Evolutionary conservation across 495 filamentous ascomycete species (phyloP), one percentile per base, ranked within the genome.

Genomic region (Darksidea phi): DNA sequence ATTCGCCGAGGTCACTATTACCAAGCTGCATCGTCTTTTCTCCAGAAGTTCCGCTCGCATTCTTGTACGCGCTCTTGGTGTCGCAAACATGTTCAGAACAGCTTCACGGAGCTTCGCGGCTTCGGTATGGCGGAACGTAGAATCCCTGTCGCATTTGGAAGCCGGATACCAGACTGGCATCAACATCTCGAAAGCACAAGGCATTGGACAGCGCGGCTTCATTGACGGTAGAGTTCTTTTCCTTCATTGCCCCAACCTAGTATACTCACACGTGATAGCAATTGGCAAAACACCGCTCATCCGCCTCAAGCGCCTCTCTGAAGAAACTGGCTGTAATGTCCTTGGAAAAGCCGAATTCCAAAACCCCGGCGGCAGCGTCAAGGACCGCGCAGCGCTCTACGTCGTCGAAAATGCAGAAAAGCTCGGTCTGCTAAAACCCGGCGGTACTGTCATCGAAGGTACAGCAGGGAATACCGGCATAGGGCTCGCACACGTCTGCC

Each of bases 401-500:
- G 89, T 97, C 7, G 87, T 98, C 61, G 85, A 90, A 61, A 88
- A 96, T 77, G 95, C 94, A 51, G 95, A 98, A 73, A 87, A 95
- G 71, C 84, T 82, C 62, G 92, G 93, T 6, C 80, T 90, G 1
- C 78, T 98, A 12, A 77, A 77, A 48, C 83, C 91, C 8, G 94
- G 95, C 36, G 94, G 95, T 54, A 97, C 95, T 2, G 90, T 98
- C 1, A 88, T 98, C 20, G 94, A 98, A 71, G 94, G 94, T 34
- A 98, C 94, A 1, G 94, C 94, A 1, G 94, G 94, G 34, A 98
- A 98, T 78, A 98, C 94, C 11, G 94, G 94, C 43, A 98, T 98
- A 75, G 94, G 94, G 6, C 86, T 98, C 15, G 94, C 94, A 43
- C 94, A 98, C 75, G 94, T 98, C 23, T 98, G 94, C 74, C 86